Percentiles rank a stretch among this genome's conserved stretches.
These are phyloP conservation scores for Jamesozyma spencerorum DNA, from an alignment of 805 yeast species.

Conservation along the genomic window DNA sequence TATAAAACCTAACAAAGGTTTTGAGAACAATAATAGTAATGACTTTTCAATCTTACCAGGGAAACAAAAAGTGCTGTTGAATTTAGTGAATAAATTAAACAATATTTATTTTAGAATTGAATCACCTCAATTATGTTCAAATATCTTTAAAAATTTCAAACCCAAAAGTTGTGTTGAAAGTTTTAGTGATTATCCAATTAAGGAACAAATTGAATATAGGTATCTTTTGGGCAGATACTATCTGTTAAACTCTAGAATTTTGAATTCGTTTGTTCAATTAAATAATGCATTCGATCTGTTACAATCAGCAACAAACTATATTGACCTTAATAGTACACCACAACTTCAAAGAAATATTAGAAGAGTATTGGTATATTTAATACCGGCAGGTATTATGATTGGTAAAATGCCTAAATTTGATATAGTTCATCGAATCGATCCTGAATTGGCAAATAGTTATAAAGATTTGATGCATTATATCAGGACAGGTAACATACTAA, in stretches of 20 bases:
- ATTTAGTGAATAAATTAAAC: slow-evolving; percentile 46
- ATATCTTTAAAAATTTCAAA: slow-evolving; percentile 35
- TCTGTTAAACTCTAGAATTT: slow-evolving; percentile 42
- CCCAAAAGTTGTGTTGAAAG: slow-evolving; percentile 48
- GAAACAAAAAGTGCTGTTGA: slow-evolving; percentile 44
- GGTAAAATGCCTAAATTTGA: slow-evolving; percentile 42
- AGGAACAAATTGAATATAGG: slow-evolving; percentile 47
- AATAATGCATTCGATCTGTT: slow-evolving; percentile 42
- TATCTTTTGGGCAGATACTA: slow-evolving; percentile 50
- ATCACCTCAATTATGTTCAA: slow-evolving; percentile 29
- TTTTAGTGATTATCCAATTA: slow-evolving; percentile 34
- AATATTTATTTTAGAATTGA: slow-evolving; percentile 43
- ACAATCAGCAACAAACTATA: slow-evolving; percentile 21
- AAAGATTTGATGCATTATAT: slow-evolving; percentile 32
- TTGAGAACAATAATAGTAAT: slow-evolving; percentile 1
- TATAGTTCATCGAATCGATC: slow-evolving; percentile 18
- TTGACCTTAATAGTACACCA: slow-evolving; percentile 1
- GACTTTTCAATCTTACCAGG: slow-evolving; percentile 2
- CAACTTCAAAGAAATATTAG: slow-evolving; percentile 18
- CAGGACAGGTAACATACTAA: slow-evolving; percentile 35
- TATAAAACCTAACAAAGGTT: slow-evolving; percentile 35
- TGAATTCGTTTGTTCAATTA: slow-evolving; percentile 45
- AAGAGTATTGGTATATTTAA: slow-evolving; percentile 37
- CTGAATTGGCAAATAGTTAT: slow-evolving; percentile 30
- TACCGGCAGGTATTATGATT: slow-evolving; percentile 45